Conservation (phyloP, 2,329 filamentous ascomycete species). For the Stachybotrys chartarum region DNA sequence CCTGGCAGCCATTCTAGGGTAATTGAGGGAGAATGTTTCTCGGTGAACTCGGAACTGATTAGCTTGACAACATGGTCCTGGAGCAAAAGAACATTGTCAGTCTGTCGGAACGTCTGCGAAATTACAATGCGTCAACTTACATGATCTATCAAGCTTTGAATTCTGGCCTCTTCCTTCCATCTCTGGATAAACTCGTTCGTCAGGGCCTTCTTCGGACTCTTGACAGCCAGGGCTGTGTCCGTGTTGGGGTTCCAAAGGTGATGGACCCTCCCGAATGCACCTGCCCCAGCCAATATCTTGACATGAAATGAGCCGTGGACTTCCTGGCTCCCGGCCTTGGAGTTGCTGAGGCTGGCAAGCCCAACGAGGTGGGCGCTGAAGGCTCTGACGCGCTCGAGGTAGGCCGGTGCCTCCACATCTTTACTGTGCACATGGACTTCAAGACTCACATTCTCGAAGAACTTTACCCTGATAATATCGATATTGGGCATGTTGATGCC, state of each 20-base stretch:
- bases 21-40: too few species aligned
- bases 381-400: neutral
- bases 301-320: neutral
- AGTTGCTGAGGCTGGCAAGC: neutral
- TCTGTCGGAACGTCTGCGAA: too few species aligned
- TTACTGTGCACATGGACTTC: neutral
- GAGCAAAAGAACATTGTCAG: too few species aligned
- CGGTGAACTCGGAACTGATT: too few species aligned
- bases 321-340: neutral
- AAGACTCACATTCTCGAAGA: neutral
- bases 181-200: neutral
- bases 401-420: neutral
- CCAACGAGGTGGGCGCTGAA: neutral
- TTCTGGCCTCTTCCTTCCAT: neutral
- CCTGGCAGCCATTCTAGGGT: neutral
- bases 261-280: neutral
- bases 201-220: neutral
- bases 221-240: neutral
- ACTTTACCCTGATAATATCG: neutral
- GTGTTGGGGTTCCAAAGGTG: neutral
- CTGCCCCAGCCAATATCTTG: neutral
- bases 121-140: neutral
- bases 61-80: too few species aligned
- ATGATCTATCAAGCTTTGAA: neutral
- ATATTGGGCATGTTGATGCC: neutral